Percentiles rank a stretch among this genome's conserved stretches.
Evolutionary conservation across 2,329 filamentous ascomycete species (phyloP).

Genomic region (Fusarium pseudoanthophilum): DNA sequence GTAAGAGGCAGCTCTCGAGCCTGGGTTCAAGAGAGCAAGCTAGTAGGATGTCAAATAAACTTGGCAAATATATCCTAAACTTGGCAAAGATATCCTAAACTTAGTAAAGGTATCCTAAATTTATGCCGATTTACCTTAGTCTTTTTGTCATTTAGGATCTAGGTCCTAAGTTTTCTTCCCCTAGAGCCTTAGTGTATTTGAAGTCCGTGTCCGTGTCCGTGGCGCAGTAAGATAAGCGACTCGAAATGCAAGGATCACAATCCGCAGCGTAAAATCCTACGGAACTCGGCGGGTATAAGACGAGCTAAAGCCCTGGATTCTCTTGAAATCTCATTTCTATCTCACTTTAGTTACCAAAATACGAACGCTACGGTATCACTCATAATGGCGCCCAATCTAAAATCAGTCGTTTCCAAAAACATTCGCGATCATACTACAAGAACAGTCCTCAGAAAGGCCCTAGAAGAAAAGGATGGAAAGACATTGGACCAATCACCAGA

Average conservation of each 20-base stretch:
- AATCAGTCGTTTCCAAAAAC: background rate
- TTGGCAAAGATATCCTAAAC: too few relatives aligned
- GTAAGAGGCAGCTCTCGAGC: background rate
- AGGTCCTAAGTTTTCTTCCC: too few relatives aligned
- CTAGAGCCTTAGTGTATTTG: background rate
- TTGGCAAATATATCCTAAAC: too few relatives aligned
- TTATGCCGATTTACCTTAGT: too few relatives aligned
- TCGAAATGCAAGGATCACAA: background rate
- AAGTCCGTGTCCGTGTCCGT: slow-evolving; percentile 2
- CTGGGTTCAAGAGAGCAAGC: background rate
- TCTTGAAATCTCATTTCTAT: background rate
- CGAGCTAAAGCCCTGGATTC: too few relatives aligned
- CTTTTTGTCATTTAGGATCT: too few relatives aligned
- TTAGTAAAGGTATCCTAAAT: too few relatives aligned
- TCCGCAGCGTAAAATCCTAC: background rate
- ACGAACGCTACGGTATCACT: background rate
- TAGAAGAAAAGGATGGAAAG: background rate
- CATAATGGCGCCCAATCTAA: slow-evolving; percentile 10
- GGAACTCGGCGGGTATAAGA: background rate
- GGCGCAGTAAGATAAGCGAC: background rate
- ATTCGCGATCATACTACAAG: slow-evolving; percentile 8
- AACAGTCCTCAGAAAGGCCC: background rate
- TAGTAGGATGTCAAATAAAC: too few relatives aligned
- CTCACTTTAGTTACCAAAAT: accelerated
- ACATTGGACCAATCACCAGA: background rate